These are phyloP conservation scores for Thyridium curvatum DNA, from an alignment of 2,329 filamentous ascomycete genomes.

Conservation along the genomic window DNA sequence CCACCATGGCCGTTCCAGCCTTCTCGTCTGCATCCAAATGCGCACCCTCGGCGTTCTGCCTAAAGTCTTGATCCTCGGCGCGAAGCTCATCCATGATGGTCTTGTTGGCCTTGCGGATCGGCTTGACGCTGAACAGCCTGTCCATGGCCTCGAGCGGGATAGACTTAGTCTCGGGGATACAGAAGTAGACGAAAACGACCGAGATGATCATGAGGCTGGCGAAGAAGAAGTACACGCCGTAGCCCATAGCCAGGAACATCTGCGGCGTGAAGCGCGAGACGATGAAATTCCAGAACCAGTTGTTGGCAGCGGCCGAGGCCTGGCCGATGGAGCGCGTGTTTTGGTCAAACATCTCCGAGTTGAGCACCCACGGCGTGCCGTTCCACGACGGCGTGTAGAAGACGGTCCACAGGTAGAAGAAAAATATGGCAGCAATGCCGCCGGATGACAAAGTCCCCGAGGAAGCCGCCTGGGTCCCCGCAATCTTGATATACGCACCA, in stretches of 20 bases:
- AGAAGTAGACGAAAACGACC: conserved; percentile 53
- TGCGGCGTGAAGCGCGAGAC: conserved; percentile 61
- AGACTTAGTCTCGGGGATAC: conserved; percentile 60
- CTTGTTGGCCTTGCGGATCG: not conserved
- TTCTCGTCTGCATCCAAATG: too few species aligned
- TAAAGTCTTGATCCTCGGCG: conserved; percentile 18
- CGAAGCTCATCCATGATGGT: conserved; percentile 30
- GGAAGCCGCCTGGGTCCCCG: conserved; percentile 20
- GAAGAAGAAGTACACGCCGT: conserved; percentile 65
- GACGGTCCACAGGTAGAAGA: conserved; percentile 70
- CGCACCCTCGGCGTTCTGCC: too few species aligned
- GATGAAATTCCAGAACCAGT: conserved; percentile 70
- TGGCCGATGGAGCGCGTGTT: conserved; percentile 62
- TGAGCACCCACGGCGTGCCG: conserved; percentile 70
- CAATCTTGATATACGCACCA: conserved; percentile 51
- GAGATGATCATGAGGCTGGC: conserved; percentile 54
- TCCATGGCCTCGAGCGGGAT: conserved; percentile 62
- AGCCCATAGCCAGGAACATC: conserved; percentile 54
- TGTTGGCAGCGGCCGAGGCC: conserved; percentile 63
- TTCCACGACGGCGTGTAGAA: conserved; percentile 71
- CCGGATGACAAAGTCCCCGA: conserved; percentile 13
- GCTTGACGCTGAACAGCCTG: conserved; percentile 38
- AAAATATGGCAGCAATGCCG: conserved; percentile 58
- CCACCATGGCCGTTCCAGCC: too few species aligned
- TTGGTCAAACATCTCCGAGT: conserved; percentile 69